Evolutionary conservation across 2,329 filamentous ascomycete genomes (phyloP), one percentile per base, ranked within the genome.

Genomic region (Verticillium nubilum): DNA sequence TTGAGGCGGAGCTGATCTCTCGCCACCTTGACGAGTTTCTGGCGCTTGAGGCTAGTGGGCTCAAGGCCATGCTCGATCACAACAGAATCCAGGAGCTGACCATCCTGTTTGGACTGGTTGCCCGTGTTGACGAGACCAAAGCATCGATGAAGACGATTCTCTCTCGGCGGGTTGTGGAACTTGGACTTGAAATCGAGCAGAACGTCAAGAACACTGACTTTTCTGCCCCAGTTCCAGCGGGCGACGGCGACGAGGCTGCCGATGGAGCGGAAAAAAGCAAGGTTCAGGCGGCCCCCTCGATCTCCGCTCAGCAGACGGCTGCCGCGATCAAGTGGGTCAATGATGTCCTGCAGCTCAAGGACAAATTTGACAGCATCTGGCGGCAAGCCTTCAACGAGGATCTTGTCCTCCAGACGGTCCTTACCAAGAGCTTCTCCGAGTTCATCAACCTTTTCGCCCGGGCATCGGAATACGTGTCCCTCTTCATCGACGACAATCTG

Each of bases 401-500:
- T 68, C 82, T 92, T 42, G 80, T 86, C 7, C 79, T 99, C 17
- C 90, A 97, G 67, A 90, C 89, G 1, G 87, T 91, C 0, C 80
- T 98, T 27, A 93, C 91, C 1, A 88, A 88, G 69, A 96, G 92
- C 69, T 97, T 97, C 67, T 84, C 90, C 1, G 89, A 96, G 17
- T 96, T 98, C 67, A 97, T 99, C 80, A 98, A 97, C 71, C 76
- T 86, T n/a, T 97, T 97, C 69, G 74, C 79, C 15, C 87, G 93
- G 63, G 89, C 90, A 66, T 91, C 94, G 1, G 95, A 99, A 70
- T 97, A 92, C 70, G 89, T 98, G 5, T 99, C 95, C 0, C 82
- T 99, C 0, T 99, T 96, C 74, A 96, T 99, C 60, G 95, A 99
- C 67, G 94, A 98, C 68, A 96, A 93, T 69, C 84, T 99, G 68